phyloP scores from a whole-genome alignment of 2,329 filamentous ascomycete species.

The Paecilomyces variotii region DNA sequence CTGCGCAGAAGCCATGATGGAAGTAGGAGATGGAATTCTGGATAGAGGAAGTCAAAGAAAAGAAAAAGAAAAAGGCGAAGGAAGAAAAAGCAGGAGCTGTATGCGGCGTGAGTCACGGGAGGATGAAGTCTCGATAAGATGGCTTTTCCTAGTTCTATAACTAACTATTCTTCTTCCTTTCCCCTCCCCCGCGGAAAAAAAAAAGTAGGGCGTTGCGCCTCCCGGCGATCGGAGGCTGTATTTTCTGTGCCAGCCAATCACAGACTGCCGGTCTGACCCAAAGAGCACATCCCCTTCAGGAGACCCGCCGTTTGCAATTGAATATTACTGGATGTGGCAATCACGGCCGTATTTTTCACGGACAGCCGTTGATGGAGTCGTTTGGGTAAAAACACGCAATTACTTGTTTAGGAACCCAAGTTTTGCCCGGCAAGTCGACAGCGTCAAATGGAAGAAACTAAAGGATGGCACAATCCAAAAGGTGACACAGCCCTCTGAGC shows the following conservation, averaged over 20 bases:
- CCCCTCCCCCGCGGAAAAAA: constrained; percentile 4
- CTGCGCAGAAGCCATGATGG: constrained; percentile 29
- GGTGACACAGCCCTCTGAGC: too few species aligned
- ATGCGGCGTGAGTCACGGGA: constrained; percentile 14
- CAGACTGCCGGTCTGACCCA: background rate
- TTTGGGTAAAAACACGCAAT: background rate
- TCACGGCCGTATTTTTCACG: background rate
- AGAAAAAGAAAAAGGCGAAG: constrained; percentile 3
- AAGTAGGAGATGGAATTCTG: background rate
- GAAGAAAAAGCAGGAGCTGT: constrained; percentile 5
- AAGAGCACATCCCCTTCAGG: background rate
- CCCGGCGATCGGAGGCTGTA: background rate
- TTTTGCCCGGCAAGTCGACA: too few species aligned
- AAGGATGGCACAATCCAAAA: too few species aligned
- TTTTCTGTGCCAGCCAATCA: background rate
- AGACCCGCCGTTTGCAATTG: background rate
- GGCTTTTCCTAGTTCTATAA: background rate
- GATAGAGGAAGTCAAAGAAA: constrained; percentile 2
- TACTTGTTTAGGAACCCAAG: background rate
- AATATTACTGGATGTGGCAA: background rate
- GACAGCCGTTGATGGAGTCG: too few species aligned
- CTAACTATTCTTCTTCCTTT: constrained; percentile 14
- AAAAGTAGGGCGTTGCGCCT: constrained; percentile 6
- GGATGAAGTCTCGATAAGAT: constrained; percentile 2
- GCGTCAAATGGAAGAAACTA: too few species aligned